phyloP scores from a whole-genome alignment of 768 basidiomycete genomes.

The Pulveroboletus sp. region DNA sequence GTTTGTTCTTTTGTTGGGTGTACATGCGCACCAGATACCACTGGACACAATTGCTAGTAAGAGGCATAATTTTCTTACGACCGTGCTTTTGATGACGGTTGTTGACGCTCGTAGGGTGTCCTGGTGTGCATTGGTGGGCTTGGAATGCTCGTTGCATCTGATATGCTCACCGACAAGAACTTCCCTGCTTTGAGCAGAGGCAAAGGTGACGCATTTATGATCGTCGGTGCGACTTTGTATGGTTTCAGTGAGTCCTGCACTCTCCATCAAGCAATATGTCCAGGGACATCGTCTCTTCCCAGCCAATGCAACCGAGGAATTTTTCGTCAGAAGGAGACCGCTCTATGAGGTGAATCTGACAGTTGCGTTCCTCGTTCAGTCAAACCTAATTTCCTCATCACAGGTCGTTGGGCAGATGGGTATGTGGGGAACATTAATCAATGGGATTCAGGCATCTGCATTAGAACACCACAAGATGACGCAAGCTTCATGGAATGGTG shows the following conservation, averaged over 20 bases:
- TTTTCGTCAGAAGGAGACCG: slow-evolving; percentile 73
- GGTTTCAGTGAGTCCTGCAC: slow-evolving; percentile 63
- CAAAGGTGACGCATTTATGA: slow-evolving; percentile 84
- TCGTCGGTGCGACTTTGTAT: slow-evolving; percentile 79
- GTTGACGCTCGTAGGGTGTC: slow-evolving; percentile 48
- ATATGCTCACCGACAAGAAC: slow-evolving; percentile 72
- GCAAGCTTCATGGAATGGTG: slow-evolving; percentile 65
- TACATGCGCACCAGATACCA: slow-evolving; percentile 79
- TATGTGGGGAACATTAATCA: slow-evolving; percentile 79
- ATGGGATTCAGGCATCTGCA: slow-evolving; percentile 69
- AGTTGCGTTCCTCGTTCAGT: background rate
- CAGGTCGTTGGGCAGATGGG: slow-evolving; percentile 82
- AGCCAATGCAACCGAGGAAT: slow-evolving; percentile 89
- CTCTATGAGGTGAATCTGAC: slow-evolving; percentile 59
- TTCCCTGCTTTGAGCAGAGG: slow-evolving; percentile 59
- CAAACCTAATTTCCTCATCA: background rate
- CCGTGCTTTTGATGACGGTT: background rate
- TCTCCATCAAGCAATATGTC: background rate
- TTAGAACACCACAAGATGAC: slow-evolving; percentile 69
- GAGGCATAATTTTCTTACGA: slow-evolving; percentile 15
- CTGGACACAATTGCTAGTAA: slow-evolving; percentile 76
- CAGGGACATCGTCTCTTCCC: slow-evolving; percentile 1
- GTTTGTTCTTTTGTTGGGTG: slow-evolving; percentile 77
- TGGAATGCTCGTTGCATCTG: slow-evolving; percentile 75
- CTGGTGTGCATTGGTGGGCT: slow-evolving; percentile 70